Evolutionary conservation across 768 basidiomycete species (phyloP).

Genomic region (Tephrocybe sp.): DNA sequence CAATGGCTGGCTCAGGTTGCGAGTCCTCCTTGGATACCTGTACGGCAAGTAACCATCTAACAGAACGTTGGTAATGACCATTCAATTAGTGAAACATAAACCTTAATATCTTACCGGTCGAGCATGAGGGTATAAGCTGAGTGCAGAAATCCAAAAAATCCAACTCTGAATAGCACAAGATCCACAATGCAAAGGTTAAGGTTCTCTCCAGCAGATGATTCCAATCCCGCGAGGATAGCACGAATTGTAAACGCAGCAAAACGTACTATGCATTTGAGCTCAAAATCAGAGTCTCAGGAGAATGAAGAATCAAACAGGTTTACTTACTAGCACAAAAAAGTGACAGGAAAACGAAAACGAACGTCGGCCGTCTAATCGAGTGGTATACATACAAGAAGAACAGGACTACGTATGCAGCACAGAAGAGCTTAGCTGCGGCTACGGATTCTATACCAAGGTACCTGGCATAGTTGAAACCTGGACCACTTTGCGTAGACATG

Average conservation of each 20-base stretch:
- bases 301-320: not conserved
- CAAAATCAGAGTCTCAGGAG: no score
- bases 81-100: not conserved
- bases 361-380: conserved; percentile 29
- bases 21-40: conserved; percentile 6
- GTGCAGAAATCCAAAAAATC: conserved; percentile 41
- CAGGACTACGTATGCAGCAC: conserved; percentile 29
- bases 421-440: conserved; percentile 32
- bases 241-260: conserved; percentile 37
- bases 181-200: conserved; percentile 32
- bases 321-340: conserved; percentile 38
- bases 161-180: conserved; percentile 36
- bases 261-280: conserved; percentile 29
- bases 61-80: not conserved
- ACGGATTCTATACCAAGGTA: conserved; percentile 30
- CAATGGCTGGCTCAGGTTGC: no score
- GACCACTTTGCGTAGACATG: not conserved
- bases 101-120: conserved; percentile 32
- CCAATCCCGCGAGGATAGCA: conserved; percentile 29
- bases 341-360: conserved; percentile 29
- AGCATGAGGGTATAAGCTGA: conserved; percentile 38
- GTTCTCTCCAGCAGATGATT: conserved; percentile 27
- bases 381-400: conserved; percentile 26
- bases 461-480: conserved; percentile 29
- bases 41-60: conserved; percentile 19